Conservation (phyloP, 2,329 filamentous ascomycete species). For the Aspergillus sp. region DNA sequence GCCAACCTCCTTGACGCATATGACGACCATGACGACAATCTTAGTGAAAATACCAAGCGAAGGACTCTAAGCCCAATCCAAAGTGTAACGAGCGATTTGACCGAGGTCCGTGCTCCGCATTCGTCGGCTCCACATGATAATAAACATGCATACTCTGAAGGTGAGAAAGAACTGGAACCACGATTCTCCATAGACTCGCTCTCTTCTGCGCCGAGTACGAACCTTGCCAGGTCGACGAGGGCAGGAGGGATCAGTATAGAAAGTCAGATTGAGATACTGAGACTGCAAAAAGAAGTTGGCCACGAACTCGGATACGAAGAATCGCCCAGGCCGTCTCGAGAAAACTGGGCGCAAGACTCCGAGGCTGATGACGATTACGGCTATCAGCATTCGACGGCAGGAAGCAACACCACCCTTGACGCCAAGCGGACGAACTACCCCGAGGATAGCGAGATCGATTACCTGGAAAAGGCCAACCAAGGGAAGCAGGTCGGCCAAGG, state of each 20-base stretch:
- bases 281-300: constrained; percentile 32
- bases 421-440: constrained; percentile 49
- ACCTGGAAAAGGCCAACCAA: constrained; percentile 56
- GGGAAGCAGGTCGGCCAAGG: constrained; percentile 68
- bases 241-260: constrained; percentile 51
- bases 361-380: constrained; percentile 46
- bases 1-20: constrained; percentile 31
- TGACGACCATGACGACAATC: constrained; percentile 48
- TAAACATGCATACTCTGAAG: constrained; percentile 52
- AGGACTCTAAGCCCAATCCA: constrained; percentile 83
- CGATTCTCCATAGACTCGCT: constrained; percentile 54
- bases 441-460: constrained; percentile 52
- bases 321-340: constrained; percentile 19
- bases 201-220: constrained; percentile 55
- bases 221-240: constrained; percentile 51
- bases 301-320: constrained; percentile 36
- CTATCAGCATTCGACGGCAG: constrained; percentile 44
- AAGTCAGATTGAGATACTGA: constrained; percentile 45
- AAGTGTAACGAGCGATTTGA: constrained; percentile 81
- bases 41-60: constrained; percentile 49
- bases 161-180: constrained; percentile 51
- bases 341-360: constrained; percentile 21
- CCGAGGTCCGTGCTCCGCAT: constrained; percentile 60
- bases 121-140: constrained; percentile 53
- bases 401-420: constrained; percentile 48